Conservation (phyloP, 1,284 basidiomycete genomes). For the Serendipita sp. region DNA sequence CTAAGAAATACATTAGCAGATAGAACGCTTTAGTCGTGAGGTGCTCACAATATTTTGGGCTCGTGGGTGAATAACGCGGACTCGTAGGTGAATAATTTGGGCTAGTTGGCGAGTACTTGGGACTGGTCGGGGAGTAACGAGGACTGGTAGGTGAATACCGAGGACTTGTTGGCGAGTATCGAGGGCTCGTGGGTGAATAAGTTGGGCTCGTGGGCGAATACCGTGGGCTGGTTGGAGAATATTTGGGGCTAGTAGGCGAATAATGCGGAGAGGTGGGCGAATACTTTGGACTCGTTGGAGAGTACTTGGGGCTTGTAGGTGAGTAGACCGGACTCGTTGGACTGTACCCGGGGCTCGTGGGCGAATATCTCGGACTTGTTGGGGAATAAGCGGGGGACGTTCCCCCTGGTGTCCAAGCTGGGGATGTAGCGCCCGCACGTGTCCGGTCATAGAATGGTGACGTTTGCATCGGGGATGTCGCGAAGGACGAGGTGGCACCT, state of each 20-base stretch:
- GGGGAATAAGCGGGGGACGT: constrained; percentile 42
- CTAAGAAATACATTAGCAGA: constrained; percentile 8
- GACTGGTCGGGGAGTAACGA: constrained; percentile 71
- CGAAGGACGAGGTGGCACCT: constrained; percentile 52
- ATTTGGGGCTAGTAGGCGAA: constrained; percentile 74
- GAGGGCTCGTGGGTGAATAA: constrained; percentile 74
- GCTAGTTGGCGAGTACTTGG: constrained; percentile 72
- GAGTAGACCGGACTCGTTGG: constrained; percentile 30
- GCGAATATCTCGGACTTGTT: constrained; percentile 50
- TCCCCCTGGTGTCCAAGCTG: constrained; percentile 73
- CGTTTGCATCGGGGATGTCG: constrained; percentile 26
- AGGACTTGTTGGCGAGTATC: constrained; percentile 71
- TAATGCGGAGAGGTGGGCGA: constrained; percentile 72
- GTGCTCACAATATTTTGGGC: constrained; percentile 28
- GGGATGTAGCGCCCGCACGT: constrained; percentile 53
- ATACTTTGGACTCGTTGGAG: constrained; percentile 77
- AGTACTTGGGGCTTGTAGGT: constrained; percentile 39
- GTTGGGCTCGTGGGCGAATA: constrained; percentile 78
- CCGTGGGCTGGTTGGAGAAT: constrained; percentile 72
- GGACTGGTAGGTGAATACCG: constrained; percentile 75
- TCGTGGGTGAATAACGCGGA: constrained; percentile 71
- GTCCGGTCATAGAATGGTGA: constrained; percentile 64
- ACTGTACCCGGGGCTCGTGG: constrained; percentile 46
- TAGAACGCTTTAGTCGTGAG: background rate
- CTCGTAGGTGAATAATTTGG: constrained; percentile 74